phyloP scores from a whole-genome alignment of 2,329 filamentous ascomycete genomes.

The Purpureocillium takamizusanense region DNA sequence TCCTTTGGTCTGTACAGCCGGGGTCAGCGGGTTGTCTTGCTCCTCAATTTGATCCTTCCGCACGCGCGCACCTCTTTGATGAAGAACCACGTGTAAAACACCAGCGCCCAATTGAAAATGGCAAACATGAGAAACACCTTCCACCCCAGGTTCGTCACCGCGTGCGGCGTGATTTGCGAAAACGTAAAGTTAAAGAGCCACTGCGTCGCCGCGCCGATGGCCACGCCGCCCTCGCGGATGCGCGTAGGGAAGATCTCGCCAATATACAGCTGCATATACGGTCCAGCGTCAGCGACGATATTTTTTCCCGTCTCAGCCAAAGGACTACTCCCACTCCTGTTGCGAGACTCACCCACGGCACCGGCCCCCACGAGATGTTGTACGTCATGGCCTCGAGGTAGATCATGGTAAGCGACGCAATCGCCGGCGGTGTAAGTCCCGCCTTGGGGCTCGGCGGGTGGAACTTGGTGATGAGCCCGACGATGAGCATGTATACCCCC shows the following conservation, averaged over 20 bases:
- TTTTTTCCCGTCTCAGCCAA: too few species aligned
- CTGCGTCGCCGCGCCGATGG: constrained; percentile 38
- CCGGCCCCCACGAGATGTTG: constrained; percentile 39
- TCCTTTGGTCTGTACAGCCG: constrained; percentile 6
- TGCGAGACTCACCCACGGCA: constrained; percentile 31
- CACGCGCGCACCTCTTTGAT: constrained; percentile 7
- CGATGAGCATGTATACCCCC: constrained; percentile 43
- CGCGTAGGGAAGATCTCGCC: constrained; percentile 40
- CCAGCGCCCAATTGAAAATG: constrained; percentile 22
- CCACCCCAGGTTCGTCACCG: constrained; percentile 36
- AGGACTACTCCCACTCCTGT: too few species aligned
- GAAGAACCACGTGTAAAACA: constrained; percentile 3
- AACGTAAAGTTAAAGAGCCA: constrained; percentile 45
- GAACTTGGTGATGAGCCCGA: constrained; percentile 35
- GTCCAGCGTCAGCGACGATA: too few species aligned
- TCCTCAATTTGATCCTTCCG: too few species aligned
- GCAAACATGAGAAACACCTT: constrained; percentile 40
- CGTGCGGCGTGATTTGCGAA: constrained; percentile 36
- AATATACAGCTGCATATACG: constrained; percentile 30
- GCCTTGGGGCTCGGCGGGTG: constrained; percentile 26
- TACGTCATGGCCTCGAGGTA: constrained; percentile 34
- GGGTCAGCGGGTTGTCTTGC: too few species aligned
- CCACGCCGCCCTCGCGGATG: constrained; percentile 39
- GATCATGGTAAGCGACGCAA: constrained; percentile 40
- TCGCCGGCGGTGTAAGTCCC: constrained; percentile 26